These are phyloP conservation scores for Silene conica DNA, from an alignment of 148 eudicot species.

Conservation along the genomic window DNA sequence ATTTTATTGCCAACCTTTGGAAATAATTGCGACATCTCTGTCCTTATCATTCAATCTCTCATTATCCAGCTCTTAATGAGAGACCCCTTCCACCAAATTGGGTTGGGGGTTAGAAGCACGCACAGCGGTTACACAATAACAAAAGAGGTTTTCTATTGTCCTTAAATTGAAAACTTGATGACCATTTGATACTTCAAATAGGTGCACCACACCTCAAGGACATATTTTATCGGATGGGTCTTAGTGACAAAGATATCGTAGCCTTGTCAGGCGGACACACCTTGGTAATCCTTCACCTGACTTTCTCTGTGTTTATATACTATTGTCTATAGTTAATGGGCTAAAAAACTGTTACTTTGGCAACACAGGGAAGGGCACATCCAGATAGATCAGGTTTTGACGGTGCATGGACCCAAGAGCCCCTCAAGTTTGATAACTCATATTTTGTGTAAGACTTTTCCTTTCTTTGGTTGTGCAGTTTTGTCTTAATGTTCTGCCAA, in stretches of 20 bases:
- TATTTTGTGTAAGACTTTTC: conserved; percentile 68
- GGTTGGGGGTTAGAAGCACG: not conserved
- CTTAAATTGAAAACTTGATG: not conserved
- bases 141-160: not conserved
- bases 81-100: not conserved
- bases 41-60: not conserved
- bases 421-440: conserved; percentile 84
- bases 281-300: conserved; percentile 39
- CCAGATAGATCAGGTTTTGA: conserved; percentile 94
- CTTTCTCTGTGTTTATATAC: not conserved
- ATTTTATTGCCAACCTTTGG: not conserved
- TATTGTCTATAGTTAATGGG: not conserved
- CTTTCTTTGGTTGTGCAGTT: not conserved
- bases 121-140: not conserved
- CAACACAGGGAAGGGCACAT: conserved; percentile 75
- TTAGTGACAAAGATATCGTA: conserved; percentile 64
- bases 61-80: not conserved
- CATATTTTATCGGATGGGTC: conserved; percentile 80
- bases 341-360: conserved; percentile 15
- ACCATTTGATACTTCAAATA: conserved; percentile 14
- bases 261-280: conserved; percentile 79
- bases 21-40: not conserved
- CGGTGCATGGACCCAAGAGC: conserved; percentile 96
- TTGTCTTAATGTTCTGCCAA: not conserved
- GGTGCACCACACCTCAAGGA: conserved; percentile 77